Percentiles rank a stretch among this genome's conserved stretches.
Evolutionary conservation across 1,284 basidiomycete genomes (phyloP).

Genomic region (Cystobasidiaceae sp.): DNA sequence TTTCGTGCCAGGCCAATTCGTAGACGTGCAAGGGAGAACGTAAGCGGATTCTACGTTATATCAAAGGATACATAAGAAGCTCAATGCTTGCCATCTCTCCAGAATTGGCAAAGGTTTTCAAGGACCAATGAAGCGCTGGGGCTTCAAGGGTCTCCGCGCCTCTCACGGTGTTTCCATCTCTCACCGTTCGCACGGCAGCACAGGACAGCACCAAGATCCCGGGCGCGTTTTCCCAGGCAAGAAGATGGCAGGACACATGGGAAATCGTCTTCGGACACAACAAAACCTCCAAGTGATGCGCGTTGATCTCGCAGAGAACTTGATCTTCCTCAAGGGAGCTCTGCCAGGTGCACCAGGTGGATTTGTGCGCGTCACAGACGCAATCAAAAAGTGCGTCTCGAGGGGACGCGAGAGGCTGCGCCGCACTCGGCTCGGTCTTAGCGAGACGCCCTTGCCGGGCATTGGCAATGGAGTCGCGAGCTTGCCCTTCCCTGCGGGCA

Average conservation of each 20-base stretch:
- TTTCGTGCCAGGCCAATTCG: slow-evolving; percentile 95
- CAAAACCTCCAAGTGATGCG: slow-evolving; percentile 88
- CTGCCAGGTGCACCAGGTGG: slow-evolving; percentile 55
- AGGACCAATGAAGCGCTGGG: slow-evolving; percentile 95
- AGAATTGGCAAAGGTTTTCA: slow-evolving; percentile 97
- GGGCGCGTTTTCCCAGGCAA: slow-evolving; percentile 57
- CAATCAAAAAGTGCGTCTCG: slow-evolving; percentile 72
- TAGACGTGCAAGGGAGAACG: slow-evolving; percentile 90
- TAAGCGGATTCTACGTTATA: slow-evolving; percentile 52
- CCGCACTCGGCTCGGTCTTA: slow-evolving; percentile 57
- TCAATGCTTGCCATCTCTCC: no score
- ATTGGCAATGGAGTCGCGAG: slow-evolving; percentile 76
- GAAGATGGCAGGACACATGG: slow-evolving; percentile 97
- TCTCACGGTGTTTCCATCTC: slow-evolving; percentile 96
- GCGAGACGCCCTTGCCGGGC: slow-evolving; percentile 68
- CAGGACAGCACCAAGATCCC: slow-evolving; percentile 75
- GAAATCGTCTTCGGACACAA: slow-evolving; percentile 54
- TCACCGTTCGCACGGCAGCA: slow-evolving; percentile 88
- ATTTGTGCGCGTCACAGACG: slow-evolving; percentile 60
- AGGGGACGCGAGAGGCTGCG: slow-evolving; percentile 53
- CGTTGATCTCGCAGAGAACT: slow-evolving; percentile 75
- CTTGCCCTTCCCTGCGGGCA: slow-evolving; percentile 88
- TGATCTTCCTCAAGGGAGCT: slow-evolving; percentile 70
- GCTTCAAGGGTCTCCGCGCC: slow-evolving; percentile 83
- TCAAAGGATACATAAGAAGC: no score